phyloP scores from a whole-genome alignment of 345 rosid genomes.

The Odontarrhena argentea region DNA sequence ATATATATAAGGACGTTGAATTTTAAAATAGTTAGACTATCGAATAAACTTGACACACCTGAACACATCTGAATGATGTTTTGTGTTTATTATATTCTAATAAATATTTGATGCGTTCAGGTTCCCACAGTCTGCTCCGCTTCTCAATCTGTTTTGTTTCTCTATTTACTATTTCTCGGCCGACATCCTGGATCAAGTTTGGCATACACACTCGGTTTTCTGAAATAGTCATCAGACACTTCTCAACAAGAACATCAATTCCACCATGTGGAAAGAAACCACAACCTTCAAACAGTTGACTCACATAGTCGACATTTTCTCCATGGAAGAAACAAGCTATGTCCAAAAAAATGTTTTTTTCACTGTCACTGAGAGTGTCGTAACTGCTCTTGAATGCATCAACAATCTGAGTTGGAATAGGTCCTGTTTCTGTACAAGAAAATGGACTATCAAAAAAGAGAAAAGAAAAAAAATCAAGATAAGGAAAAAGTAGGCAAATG shows the following conservation, averaged over 20 bases:
- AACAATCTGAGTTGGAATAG: not conserved
- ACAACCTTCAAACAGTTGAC: conserved; percentile 10
- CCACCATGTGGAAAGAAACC: no score
- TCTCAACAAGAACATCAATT: conserved; percentile 35
- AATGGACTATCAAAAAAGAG: no score
- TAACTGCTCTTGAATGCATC: not conserved
- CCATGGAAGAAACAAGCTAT: conserved; percentile 4
- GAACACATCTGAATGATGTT: not conserved
- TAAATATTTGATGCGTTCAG: not conserved
- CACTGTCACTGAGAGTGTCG: not conserved
- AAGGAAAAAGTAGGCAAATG: no score
- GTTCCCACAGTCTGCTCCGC: conserved; percentile 25
- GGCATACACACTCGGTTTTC: conserved; percentile 2
- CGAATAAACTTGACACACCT: not conserved
- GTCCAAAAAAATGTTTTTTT: not conserved
- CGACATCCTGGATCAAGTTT: conserved; percentile 24
- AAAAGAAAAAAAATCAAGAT: no score
- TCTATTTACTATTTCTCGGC: conserved; percentile 10
- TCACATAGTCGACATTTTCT: conserved; percentile 2
- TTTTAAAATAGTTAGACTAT: not conserved
- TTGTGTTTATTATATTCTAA: conserved; percentile 1
- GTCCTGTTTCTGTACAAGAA: no score
- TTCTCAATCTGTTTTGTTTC: conserved; percentile 5
- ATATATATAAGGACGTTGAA: not conserved
- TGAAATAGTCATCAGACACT: conserved; percentile 19